A percentile compares a stretch with the other conserved stretches of the same genome.
Evolutionary conservation across 108 stramenopile genomes (phyloP).

Genomic region (Cyclotella baltica): DNA sequence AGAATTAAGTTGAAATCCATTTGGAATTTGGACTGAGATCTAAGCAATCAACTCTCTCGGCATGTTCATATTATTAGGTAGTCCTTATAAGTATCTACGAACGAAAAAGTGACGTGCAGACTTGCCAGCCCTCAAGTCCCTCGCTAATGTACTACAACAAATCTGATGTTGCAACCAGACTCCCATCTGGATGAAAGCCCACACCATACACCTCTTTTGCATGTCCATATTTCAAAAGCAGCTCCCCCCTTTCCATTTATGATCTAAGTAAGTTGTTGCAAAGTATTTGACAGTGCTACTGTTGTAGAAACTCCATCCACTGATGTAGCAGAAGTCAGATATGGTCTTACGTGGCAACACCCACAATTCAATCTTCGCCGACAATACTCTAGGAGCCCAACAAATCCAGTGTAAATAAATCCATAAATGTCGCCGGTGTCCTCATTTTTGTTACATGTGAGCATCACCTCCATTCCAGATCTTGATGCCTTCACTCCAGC

Average conservation of each 20-base stretch:
- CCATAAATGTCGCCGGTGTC: not conserved
- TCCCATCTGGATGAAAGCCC: constrained; percentile 96
- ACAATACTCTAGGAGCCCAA: constrained; percentile 66
- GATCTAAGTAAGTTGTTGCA: constrained; percentile 95
- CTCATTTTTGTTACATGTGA: constrained; percentile 6
- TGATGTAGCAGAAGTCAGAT: constrained; percentile 37
- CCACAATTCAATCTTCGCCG: constrained; percentile 91
- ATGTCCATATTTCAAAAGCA: constrained; percentile 97
- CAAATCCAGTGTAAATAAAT: constrained; percentile 60
- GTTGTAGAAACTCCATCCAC: constrained; percentile 35
- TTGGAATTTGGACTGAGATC: constrained; percentile 89
- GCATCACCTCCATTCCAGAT: constrained; percentile 88
- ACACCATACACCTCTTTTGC: constrained; percentile 92
- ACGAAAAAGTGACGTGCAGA: constrained; percentile 76
- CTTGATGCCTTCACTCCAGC: constrained; percentile 91
- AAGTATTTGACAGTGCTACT: constrained; percentile 77
- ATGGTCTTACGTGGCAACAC: constrained; percentile 70
- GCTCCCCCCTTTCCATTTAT: constrained; percentile 90
- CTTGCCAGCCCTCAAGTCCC: constrained; percentile 97
- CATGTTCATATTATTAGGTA: constrained; percentile 70
- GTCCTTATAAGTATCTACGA: not conserved
- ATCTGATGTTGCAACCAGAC: constrained; percentile 93
- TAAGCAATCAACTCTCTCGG: constrained; percentile 78
- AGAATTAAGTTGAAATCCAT: constrained; percentile 95
- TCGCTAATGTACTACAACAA: constrained; percentile 88